Evolutionary conservation across 176 grass and related monocot species (phyloP).

Genomic region (Hyparrhenia diplandra): DNA sequence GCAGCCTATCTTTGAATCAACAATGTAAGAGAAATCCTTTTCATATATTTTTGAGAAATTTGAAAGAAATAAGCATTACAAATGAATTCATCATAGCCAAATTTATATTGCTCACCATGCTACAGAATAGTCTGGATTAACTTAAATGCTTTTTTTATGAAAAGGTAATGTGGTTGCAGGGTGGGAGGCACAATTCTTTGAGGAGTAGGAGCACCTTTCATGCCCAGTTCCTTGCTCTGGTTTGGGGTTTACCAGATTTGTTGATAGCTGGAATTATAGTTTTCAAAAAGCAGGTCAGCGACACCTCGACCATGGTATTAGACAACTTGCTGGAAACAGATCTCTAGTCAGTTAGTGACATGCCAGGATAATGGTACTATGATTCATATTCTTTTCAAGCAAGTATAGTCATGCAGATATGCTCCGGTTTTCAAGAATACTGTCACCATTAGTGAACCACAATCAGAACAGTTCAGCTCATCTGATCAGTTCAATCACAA

Average conservation of each 20-base stretch:
- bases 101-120: not conserved
- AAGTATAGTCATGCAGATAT: not conserved
- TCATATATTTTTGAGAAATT: not conserved
- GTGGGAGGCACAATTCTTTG: not conserved
- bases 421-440: not conserved
- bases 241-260: not conserved
- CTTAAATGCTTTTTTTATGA: not conserved
- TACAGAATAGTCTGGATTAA: not conserved
- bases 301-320: not conserved
- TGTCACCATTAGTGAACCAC: not conserved
- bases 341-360: not conserved
- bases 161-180: not conserved
- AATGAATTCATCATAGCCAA: not conserved
- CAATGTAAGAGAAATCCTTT: not conserved
- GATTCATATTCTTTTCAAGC: not conserved
- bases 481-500: not conserved
- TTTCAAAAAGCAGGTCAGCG: not conserved
- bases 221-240: not conserved
- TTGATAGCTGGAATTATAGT: not conserved
- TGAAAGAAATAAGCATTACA: not conserved
- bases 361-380: not conserved
- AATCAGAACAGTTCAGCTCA: not conserved
- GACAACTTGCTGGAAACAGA: not conserved
- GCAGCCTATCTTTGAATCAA: not conserved
- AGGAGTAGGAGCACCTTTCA: not conserved